Percentiles rank a stretch among this genome's conserved stretches.
These are phyloP conservation scores for Boletus sp. DNA, from an alignment of 768 basidiomycete genomes.

Conservation along the genomic window DNA sequence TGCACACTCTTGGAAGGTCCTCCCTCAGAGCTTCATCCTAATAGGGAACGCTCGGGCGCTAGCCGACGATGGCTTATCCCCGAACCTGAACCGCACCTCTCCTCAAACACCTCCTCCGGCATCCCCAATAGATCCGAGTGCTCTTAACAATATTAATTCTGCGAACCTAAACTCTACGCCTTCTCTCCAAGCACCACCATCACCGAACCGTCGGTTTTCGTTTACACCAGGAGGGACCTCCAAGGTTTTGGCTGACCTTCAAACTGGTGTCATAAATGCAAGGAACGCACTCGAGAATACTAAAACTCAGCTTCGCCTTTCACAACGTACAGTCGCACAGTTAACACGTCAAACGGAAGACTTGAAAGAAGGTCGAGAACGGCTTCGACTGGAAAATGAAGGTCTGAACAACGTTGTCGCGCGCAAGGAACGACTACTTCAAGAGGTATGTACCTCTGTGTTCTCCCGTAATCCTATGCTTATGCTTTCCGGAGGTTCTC, in stretches of 20 bases:
- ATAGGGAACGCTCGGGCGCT: slow-evolving; percentile 82
- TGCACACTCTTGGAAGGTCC: background rate
- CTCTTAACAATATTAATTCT: slow-evolving; percentile 22
- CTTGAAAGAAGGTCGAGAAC: slow-evolving; percentile 81
- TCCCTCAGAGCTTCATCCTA: slow-evolving; percentile 20
- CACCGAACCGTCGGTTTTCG: slow-evolving; percentile 55
- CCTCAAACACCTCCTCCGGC: slow-evolving; percentile 31
- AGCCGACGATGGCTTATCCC: slow-evolving; percentile 64
- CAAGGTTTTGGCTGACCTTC: slow-evolving; percentile 84
- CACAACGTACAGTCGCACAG: slow-evolving; percentile 81
- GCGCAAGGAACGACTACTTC: slow-evolving; percentile 80
- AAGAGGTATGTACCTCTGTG: slow-evolving; percentile 58
- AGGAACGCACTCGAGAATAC: slow-evolving; percentile 84
- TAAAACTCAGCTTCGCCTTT: slow-evolving; percentile 74
- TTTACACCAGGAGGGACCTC: slow-evolving; percentile 79
- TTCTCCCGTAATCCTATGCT: background rate
- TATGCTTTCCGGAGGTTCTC: slow-evolving; percentile 49
- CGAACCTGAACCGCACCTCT: slow-evolving; percentile 33
- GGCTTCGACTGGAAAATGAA: slow-evolving; percentile 82
- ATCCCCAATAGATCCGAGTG: slow-evolving; percentile 37
- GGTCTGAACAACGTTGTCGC: slow-evolving; percentile 85
- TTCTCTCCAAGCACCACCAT: slow-evolving; percentile 42
- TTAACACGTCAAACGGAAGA: slow-evolving; percentile 86
- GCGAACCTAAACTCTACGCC: slow-evolving; percentile 35
- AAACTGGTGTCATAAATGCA: slow-evolving; percentile 77